Percentiles rank a stretch among this genome's conserved stretches.
phyloP scores from a whole-genome alignment of 768 basidiomycete genomes.

The Lentinula raphanica region DNA sequence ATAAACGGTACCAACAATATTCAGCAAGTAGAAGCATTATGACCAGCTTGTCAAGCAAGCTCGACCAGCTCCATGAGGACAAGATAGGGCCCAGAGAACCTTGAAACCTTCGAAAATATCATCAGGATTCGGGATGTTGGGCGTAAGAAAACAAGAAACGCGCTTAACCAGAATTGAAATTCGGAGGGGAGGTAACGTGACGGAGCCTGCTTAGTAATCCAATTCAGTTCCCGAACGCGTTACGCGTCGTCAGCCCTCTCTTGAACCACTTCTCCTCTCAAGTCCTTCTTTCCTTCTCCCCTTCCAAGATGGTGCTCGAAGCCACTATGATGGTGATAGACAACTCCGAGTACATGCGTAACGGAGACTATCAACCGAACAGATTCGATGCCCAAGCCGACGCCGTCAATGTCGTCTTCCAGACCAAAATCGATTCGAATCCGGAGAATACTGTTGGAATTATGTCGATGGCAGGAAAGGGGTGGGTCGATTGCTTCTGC shows the following conservation, averaged over 20 bases:
- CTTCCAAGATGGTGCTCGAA: constrained; percentile 83
- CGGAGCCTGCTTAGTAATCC: background rate
- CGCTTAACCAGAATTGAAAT: too few relatives aligned
- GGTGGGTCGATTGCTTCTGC: constrained; percentile 41
- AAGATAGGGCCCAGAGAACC: too few relatives aligned
- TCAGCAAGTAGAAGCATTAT: too few relatives aligned
- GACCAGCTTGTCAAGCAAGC: too few relatives aligned
- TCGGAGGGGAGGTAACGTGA: background rate
- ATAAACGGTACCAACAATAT: too few relatives aligned
- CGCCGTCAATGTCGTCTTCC: constrained; percentile 85
- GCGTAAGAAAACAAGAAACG: background rate
- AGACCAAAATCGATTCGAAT: constrained; percentile 91
- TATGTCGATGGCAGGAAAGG: constrained; percentile 98
- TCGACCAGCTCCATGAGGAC: too few relatives aligned
- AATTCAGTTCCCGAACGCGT: background rate
- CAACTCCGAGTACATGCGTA: constrained; percentile 97
- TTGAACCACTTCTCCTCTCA: background rate
- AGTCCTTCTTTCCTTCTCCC: constrained; percentile 5
- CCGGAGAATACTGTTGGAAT: constrained; percentile 96
- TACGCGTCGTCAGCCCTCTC: constrained; percentile 1
- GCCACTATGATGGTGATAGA: constrained; percentile 97
- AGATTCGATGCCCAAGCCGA: constrained; percentile 90
- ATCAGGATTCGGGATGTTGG: background rate
- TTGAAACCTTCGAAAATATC: too few relatives aligned
- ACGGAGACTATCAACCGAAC: constrained; percentile 84